Base-by-base conservation (phyloP, 495 filamentous ascomycete species). In the Aspergillus olivimuriae region DNA sequence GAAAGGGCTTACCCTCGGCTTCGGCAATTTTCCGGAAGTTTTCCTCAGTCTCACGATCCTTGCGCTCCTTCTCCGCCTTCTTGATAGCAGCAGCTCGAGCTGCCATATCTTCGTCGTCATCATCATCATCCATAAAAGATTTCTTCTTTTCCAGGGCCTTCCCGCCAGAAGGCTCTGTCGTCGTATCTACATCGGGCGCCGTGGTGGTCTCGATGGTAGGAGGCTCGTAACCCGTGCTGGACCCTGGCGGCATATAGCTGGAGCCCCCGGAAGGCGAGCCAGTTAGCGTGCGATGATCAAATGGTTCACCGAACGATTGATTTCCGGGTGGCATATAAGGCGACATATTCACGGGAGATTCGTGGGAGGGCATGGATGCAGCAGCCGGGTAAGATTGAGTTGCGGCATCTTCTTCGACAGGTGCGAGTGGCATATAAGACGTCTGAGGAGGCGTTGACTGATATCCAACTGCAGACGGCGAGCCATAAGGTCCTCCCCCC, bases 21-120 rank as follows among this genome's bases (percentile, higher is more conserved):
- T 94, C 87, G 4, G 87, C 89, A 23, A 85, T 85, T 60, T 77
- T 84, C 36, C 78, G 75, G 66, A 95, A 87, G 52, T 85, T 81
- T 42, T 94, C 89, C 20, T 85, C 87, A 26, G 75, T 74, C 51
- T 67, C 69, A 19, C 61, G 58, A 47, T 76, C 73, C 43, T 75
- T 71, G 17, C 71, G 69, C 22, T 70, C 70, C 44, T 69, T 76
- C 39, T 74, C 72, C n/a, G 61, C 57, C 47, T 70, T 70, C 37
- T 77, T 70, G n/a, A 78, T 58, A 17, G 72, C 69, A 11, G 73
- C 74, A 34, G 78, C 71, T 41, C 73, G 70, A 28, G 62, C 53
- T 31, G 56, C 62, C 26, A 82, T 51, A 36, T 78, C 75, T 34
- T 55, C 52, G 38, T 74, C 70, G 0, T 68, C 68, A 26, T 66